These are phyloP conservation scores for Russula sp. DNA, from an alignment of 768 basidiomycete species.

Conservation along the genomic window DNA sequence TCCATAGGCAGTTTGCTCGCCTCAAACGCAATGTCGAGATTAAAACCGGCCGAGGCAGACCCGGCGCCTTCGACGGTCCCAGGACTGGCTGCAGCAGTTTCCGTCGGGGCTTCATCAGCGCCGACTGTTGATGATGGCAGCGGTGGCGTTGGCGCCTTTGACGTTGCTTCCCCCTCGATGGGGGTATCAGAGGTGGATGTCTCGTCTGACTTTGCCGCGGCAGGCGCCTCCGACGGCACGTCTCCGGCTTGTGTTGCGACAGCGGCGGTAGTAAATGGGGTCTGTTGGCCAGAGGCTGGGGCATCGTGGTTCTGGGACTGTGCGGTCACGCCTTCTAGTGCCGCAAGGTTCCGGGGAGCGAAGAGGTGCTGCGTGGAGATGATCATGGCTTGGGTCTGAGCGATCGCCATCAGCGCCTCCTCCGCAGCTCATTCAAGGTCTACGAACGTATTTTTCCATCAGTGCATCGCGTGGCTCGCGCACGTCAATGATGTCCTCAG, in stretches of 20 bases:
- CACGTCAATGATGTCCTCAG: slow-evolving; percentile 60
- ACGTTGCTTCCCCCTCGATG: slow-evolving; percentile 12
- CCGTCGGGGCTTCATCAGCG: slow-evolving; percentile 3
- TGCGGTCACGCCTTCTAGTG: slow-evolving; percentile 2
- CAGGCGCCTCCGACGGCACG: slow-evolving; percentile 17
- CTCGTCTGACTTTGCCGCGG: slow-evolving; percentile 19
- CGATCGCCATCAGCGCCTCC: neutral
- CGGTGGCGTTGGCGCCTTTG: slow-evolving; percentile 21
- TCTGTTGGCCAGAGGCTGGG: slow-evolving; percentile 22
- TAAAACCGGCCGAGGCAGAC: slow-evolving; percentile 28
- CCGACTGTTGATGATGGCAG: slow-evolving; percentile 20
- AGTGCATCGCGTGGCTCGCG: slow-evolving; percentile 19
- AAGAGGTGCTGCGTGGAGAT: slow-evolving; percentile 81
- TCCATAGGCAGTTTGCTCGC: slow-evolving; percentile 88
- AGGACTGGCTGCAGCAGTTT: slow-evolving; percentile 7
- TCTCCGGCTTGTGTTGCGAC: slow-evolving; percentile 15
- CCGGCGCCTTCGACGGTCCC: slow-evolving; percentile 4
- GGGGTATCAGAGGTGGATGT: slow-evolving; percentile 21
- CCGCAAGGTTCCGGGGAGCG: slow-evolving; percentile 25
- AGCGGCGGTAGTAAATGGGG: slow-evolving; percentile 17
- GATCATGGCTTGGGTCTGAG: slow-evolving; percentile 83
- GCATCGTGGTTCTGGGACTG: slow-evolving; percentile 5
- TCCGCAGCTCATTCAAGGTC: neutral
- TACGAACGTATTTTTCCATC: slow-evolving; percentile 37
- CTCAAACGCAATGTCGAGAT: slow-evolving; percentile 76